Evolutionary conservation across 805 yeast genomes (phyloP).

Genomic region (Wickerhamiella sorbophila): DNA sequence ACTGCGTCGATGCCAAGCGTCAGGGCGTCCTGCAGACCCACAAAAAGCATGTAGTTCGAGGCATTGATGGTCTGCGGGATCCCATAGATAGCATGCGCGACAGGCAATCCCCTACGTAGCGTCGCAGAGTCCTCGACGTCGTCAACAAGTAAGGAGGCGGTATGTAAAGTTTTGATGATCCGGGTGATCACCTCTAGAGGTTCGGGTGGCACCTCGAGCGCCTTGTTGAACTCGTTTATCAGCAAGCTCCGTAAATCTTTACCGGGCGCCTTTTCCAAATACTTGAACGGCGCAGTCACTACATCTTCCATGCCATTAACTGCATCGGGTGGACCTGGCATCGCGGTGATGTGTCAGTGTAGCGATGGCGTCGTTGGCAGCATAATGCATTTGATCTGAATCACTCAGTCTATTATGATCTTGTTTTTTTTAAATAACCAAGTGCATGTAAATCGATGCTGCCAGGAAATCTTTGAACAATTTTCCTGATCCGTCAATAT

Average conservation of each 20-base stretch:
- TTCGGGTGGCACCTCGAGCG: conserved; percentile 31
- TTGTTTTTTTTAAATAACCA: too few species aligned
- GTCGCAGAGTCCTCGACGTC: conserved; percentile 75
- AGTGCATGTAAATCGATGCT: too few species aligned
- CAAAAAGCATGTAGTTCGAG: conserved; percentile 69
- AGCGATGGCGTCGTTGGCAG: too few species aligned
- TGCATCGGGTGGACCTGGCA: too few species aligned
- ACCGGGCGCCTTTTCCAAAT: conserved; percentile 38
- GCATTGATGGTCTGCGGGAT: conserved; percentile 67
- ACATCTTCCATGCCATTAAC: not conserved
- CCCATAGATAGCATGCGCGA: conserved; percentile 70
- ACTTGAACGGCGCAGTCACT: conserved; percentile 33
- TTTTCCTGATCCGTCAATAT: too few species aligned
- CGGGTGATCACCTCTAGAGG: conserved; percentile 30
- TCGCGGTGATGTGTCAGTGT: too few species aligned
- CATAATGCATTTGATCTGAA: too few species aligned
- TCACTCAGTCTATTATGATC: too few species aligned
- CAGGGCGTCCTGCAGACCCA: conserved; percentile 42
- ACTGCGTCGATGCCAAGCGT: conserved; percentile 23
- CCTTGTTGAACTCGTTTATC: conserved; percentile 39
- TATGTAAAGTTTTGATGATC: conserved; percentile 47
- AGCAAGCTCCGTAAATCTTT: conserved; percentile 39
- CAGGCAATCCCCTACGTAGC: conserved; percentile 61
- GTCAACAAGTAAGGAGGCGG: conserved; percentile 59
- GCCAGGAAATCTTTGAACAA: too few species aligned